Evolutionary conservation across 257 asterid species (phyloP).

Genomic region (Osmanthus fragrans): DNA sequence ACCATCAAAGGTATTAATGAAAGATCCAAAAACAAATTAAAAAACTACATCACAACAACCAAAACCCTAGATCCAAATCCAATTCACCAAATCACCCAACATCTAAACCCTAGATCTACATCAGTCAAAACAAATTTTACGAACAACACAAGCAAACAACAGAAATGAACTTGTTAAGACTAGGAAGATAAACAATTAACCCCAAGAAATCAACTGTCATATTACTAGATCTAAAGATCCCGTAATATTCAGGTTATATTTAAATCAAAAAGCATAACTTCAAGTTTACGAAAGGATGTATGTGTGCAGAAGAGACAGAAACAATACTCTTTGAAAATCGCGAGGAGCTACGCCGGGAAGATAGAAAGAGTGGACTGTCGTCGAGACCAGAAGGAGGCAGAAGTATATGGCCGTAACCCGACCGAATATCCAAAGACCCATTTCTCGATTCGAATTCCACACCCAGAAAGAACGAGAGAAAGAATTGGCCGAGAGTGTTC

Average conservation of each 20-base stretch:
- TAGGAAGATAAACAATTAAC: too few species aligned
- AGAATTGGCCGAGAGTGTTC: neutral
- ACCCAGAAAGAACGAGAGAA: neutral
- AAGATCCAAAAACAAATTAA: too few species aligned
- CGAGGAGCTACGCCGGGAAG: constrained; percentile 79
- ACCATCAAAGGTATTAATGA: too few species aligned
- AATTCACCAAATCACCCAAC: neutral
- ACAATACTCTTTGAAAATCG: constrained; percentile 49
- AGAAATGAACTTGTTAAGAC: too few species aligned
- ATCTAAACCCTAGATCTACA: too few species aligned
- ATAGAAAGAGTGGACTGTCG: constrained; percentile 48
- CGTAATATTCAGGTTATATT: too few species aligned
- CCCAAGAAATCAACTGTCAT: too few species aligned
- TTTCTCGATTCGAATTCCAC: constrained; percentile 34
- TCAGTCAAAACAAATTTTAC: too few species aligned
- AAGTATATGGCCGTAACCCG: constrained; percentile 39
- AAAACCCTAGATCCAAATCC: neutral
- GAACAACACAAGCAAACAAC: too few species aligned
- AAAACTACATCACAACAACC: neutral
- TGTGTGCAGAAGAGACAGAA: constrained; percentile 12
- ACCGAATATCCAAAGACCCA: constrained; percentile 31
- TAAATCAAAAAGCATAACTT: neutral
- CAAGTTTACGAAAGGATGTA: neutral
- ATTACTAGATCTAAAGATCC: too few species aligned
- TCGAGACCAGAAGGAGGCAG: constrained; percentile 37